Percentiles rank a stretch among this genome's conserved stretches.
These are phyloP conservation scores for Begonia loranthoides DNA, from an alignment of 306 rosid genomes.

Conservation along the genomic window DNA sequence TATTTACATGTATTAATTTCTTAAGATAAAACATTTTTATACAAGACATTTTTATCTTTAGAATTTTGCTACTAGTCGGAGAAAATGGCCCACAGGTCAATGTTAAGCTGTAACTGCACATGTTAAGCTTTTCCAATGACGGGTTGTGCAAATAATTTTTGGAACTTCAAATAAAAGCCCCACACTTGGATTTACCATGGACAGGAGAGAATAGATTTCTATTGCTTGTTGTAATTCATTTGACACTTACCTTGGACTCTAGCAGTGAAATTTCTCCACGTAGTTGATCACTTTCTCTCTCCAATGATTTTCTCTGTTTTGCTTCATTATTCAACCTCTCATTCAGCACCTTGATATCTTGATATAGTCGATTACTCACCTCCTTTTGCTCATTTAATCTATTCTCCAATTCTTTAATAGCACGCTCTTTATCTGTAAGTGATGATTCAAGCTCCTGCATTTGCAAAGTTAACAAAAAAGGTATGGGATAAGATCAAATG, in stretches of 20 bases:
- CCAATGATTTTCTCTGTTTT: constrained; percentile 60
- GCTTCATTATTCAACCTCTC: constrained; percentile 53
- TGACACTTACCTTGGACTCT: constrained; percentile 76
- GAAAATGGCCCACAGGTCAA: too few relatives aligned
- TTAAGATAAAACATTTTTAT: too few relatives aligned
- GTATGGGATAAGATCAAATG: too few relatives aligned
- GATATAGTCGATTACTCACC: constrained; percentile 39
- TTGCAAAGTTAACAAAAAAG: constrained; percentile 20
- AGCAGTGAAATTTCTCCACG: constrained; percentile 72
- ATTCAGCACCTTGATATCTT: constrained; percentile 60
- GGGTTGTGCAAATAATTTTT: too few relatives aligned
- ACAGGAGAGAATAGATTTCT: too few relatives aligned
- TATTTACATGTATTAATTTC: too few relatives aligned
- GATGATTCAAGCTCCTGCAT: constrained; percentile 64
- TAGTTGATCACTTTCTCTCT: constrained; percentile 71
- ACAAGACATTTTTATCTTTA: too few relatives aligned
- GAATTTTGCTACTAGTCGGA: too few relatives aligned
- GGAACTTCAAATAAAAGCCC: too few relatives aligned
- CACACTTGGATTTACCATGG: too few relatives aligned
- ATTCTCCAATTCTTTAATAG: constrained; percentile 53
- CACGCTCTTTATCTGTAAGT: constrained; percentile 49
- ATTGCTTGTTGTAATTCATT: not conserved
- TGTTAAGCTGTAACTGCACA: too few relatives aligned
- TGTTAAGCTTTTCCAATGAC: too few relatives aligned
- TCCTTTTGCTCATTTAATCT: constrained; percentile 43